phyloP scores from a whole-genome alignment of 1,139 yeast genomes.

The Geotrichum klebahnii region DNA sequence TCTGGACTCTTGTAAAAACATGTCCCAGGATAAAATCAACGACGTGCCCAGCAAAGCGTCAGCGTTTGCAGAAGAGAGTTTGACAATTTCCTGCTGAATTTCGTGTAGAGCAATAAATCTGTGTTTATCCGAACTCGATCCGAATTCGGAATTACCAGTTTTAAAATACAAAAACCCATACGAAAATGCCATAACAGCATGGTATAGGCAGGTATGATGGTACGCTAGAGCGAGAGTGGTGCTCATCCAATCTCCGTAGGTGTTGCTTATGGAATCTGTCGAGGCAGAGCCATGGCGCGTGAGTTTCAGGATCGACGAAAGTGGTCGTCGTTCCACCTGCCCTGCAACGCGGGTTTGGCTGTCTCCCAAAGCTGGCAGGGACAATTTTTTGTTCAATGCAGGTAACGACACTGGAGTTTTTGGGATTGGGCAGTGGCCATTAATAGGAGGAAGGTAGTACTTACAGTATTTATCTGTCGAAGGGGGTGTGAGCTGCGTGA shows the following conservation, averaged over 20 bases:
- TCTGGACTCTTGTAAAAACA: slow-evolving; percentile 34
- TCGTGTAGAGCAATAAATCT: slow-evolving; percentile 33
- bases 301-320: neutral
- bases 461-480: slow-evolving; percentile 13
- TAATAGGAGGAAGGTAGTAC: slow-evolving; percentile 16
- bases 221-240: slow-evolving; percentile 28
- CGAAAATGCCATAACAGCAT: slow-evolving; percentile 36
- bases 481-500: slow-evolving; percentile 11
- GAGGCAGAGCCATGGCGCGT: slow-evolving; percentile 31
- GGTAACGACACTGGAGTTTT: slow-evolving; percentile 7
- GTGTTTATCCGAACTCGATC: slow-evolving; percentile 30
- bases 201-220: slow-evolving; percentile 33
- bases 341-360: neutral
- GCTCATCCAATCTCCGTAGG: slow-evolving; percentile 34
- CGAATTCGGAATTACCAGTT: slow-evolving; percentile 26
- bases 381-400: neutral
- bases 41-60: slow-evolving; percentile 34
- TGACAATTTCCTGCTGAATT: slow-evolving; percentile 29
- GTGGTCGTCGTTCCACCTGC: neutral
- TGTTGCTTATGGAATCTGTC: slow-evolving; percentile 32
- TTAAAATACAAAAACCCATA: slow-evolving; percentile 31
- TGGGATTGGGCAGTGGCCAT: slow-evolving; percentile 2
- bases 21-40: slow-evolving; percentile 36
- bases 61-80: slow-evolving; percentile 27
- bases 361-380: neutral